These are phyloP conservation scores for Lipomyces lipofer DNA, from an alignment of 805 yeast genomes.

Conservation along the genomic window DNA sequence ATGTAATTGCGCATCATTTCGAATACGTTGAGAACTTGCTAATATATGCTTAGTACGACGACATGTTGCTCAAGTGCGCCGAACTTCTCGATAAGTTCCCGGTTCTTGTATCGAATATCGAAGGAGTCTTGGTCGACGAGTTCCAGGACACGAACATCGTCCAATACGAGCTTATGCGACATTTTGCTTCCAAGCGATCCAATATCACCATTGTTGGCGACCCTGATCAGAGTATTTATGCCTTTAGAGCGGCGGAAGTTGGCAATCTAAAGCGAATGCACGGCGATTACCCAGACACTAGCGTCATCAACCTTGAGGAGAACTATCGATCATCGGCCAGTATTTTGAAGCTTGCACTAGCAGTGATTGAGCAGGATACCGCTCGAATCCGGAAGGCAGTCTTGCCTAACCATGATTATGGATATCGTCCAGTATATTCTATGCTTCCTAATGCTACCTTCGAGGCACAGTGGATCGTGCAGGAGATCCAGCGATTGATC, in stretches of 20 bases:
- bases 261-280: conserved; percentile 64
- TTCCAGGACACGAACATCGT: conserved; percentile 87
- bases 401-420: conserved; percentile 13
- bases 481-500: conserved; percentile 53
- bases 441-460: conserved; percentile 44
- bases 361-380: conserved; percentile 60
- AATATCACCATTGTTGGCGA: conserved; percentile 91
- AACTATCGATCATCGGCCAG: conserved; percentile 80
- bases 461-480: conserved; percentile 62
- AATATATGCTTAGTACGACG: conserved; percentile 63
- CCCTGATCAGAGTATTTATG: conserved; percentile 93
- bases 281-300: conserved; percentile 39
- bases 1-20: conserved; percentile 11
- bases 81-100: conserved; percentile 49
- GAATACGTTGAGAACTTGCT: not conserved
- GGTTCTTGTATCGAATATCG: conserved; percentile 50
- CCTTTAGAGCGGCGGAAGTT: conserved; percentile 77
- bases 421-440: conserved; percentile 40
- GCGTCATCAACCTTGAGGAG: conserved; percentile 52
- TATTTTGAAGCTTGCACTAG: conserved; percentile 65
- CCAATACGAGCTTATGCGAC: conserved; percentile 68
- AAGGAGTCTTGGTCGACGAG: conserved; percentile 86
- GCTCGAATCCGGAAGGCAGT: conserved; percentile 31
- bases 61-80: conserved; percentile 61
- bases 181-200: conserved; percentile 48